phyloP scores from a whole-genome alignment of 1,284 basidiomycete genomes.

The Cutaneotrichosporon sp. region DNA sequence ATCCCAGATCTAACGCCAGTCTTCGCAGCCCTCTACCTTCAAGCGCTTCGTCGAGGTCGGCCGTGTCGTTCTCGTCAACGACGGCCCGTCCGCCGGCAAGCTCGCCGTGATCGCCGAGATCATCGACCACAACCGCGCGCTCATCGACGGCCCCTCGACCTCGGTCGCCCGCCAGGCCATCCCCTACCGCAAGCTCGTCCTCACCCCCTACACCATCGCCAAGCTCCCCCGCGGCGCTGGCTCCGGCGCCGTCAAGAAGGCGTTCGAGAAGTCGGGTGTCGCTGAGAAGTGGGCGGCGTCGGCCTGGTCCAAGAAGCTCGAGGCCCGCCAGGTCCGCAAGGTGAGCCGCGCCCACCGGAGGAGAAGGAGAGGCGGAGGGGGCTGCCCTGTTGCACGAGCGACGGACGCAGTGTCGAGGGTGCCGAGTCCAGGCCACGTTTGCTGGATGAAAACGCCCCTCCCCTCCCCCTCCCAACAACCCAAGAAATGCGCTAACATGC shows the following conservation, averaged over 20 bases:
- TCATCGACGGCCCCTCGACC: conserved; percentile 91
- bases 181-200: conserved; percentile 88
- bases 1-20: conserved; percentile 16
- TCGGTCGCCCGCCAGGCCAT: conserved; percentile 88
- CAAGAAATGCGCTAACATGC: conserved; percentile 9
- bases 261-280: conserved; percentile 67
- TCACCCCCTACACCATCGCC: conserved; percentile 83
- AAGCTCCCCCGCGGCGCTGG: conserved; percentile 87
- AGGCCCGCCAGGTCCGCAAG: conserved; percentile 73
- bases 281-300: conserved; percentile 69
- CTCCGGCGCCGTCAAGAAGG: conserved; percentile 79
- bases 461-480: not conserved
- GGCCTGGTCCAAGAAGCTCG: conserved; percentile 88
- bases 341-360: conserved; percentile 48
- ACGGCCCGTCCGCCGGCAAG: conserved; percentile 81
- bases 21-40: conserved; percentile 72
- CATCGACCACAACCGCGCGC: conserved; percentile 98
- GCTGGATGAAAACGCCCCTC: not conserved
- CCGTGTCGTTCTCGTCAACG: conserved; percentile 95
- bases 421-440: not conserved
- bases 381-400: too few species aligned
- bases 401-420: not conserved
- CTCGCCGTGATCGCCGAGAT: conserved; percentile 96
- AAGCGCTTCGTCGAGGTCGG: conserved; percentile 98
- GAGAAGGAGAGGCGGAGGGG: too few species aligned